Evolutionary conservation across 768 basidiomycete genomes (phyloP), one percentile per base, ranked within the genome.

Genomic region (Favolaschia claudopus): DNA sequence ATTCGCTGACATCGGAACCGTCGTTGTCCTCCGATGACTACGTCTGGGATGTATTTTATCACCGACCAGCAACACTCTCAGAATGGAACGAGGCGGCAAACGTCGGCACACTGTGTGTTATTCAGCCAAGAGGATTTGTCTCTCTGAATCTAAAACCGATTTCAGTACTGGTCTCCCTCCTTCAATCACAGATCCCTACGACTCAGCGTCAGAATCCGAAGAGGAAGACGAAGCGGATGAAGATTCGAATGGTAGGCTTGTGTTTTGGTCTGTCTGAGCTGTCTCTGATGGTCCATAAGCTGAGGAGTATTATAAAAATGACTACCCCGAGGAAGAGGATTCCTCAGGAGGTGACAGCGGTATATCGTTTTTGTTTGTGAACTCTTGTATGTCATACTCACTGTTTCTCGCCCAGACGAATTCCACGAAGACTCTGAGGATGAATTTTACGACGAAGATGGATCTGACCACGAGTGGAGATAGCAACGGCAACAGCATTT

Each of bases 11-110:
- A 7, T 62, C 55, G 12, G 33, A n/a, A n/a, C n/a, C n/a, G n/a
- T n/a, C 56, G 6, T 43, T 64, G 14, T 45, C 66, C 13, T 40
- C 54, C 0, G 81, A 81, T 25, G 92, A 92, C 65, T 93, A 91
- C 63, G 92, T 93, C 22, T 93, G 88, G 85, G 92, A 93, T 66
- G 84, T 93, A 20, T 93, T 92, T 68, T 92, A 91, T 64, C 89
- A 89, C 62, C 79, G 86, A 22, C 87, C 88, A 0, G 79, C 81
- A 19, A 80, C 85, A 12, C 70, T 85, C 36, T 79, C 79, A 17
- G 86, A 89, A 71, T 86, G 87, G 82, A 84, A 84, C 52, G 79
- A 82, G 19, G 78, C 77, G 7, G 78, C 77, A 1, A 83, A 84
- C 42, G 74, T 89, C 52, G 92, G 82, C 19, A 92, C 85, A 0